Conservation (phyloP, 805 yeast species). For the Saturnispora sanitii region DNA sequence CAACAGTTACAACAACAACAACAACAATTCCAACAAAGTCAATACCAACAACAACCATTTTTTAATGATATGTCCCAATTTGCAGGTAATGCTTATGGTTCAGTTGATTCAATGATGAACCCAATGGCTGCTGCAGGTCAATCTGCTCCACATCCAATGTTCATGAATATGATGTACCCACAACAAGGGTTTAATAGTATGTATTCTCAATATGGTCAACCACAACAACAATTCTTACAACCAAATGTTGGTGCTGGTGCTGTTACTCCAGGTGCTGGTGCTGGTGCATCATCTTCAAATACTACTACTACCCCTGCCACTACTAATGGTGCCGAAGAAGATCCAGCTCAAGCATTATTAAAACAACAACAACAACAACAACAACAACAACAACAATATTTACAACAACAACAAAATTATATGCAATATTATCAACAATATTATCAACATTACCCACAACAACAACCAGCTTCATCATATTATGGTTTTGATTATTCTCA, state of each 20-base stretch:
- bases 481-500: background rate
- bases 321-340: slow-evolving; percentile 10
- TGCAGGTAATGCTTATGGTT: background rate
- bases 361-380: slow-evolving; percentile 12
- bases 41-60: slow-evolving; percentile 16
- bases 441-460: slow-evolving; percentile 15
- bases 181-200: slow-evolving; percentile 4
- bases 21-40: slow-evolving; percentile 15
- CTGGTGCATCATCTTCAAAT: background rate
- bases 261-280: slow-evolving; percentile 15
- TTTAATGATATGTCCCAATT: slow-evolving; percentile 7
- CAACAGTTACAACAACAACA: slow-evolving; percentile 15
- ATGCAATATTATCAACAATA: slow-evolving; percentile 16
- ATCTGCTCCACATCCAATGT: slow-evolving; percentile 9
- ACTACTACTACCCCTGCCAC: too few species aligned
- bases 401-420: slow-evolving; percentile 14
- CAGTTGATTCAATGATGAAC: slow-evolving; percentile 5
- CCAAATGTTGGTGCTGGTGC: slow-evolving; percentile 10
- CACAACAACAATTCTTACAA: too few species aligned
- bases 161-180: slow-evolving; percentile 10
- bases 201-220: slow-evolving; percentile 15
- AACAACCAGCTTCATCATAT: slow-evolving; percentile 9
- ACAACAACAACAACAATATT: slow-evolving; percentile 14
- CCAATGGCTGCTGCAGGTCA: too few species aligned
- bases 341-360: slow-evolving; percentile 4